Evolutionary conservation across 495 filamentous ascomycete species (phyloP).

Genomic region (Daldinia caldariorum): DNA sequence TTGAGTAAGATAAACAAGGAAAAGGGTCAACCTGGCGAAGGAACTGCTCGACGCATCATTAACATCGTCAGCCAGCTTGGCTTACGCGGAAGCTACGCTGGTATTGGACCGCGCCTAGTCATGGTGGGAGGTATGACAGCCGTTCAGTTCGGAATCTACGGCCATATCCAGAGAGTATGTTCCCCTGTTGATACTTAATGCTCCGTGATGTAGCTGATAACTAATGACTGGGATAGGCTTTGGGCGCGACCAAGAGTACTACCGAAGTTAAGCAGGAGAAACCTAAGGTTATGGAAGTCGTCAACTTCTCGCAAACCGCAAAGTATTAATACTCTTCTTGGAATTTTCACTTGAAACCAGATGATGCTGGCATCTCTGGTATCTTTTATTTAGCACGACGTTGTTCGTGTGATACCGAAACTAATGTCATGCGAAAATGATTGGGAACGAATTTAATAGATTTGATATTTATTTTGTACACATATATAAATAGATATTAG

Average conservation of each 20-base stretch:
- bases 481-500: slow-evolving; percentile 15
- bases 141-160: slow-evolving; percentile 87
- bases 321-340: slow-evolving; percentile 24
- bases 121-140: slow-evolving; percentile 79
- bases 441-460: slow-evolving; percentile 19
- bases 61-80: slow-evolving; percentile 85
- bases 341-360: slow-evolving; percentile 3
- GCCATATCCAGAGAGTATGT: slow-evolving; percentile 69
- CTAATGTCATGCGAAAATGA: slow-evolving; percentile 3
- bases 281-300: slow-evolving; percentile 21
- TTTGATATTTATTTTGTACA: slow-evolving; percentile 21
- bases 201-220: background rate
- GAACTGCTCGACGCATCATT: slow-evolving; percentile 75
- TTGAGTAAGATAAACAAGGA: slow-evolving; percentile 94
- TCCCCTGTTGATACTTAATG: background rate
- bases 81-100: slow-evolving; percentile 75
- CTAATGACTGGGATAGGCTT: slow-evolving; percentile 36
- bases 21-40: slow-evolving; percentile 79
- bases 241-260: slow-evolving; percentile 41
- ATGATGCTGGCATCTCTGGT: slow-evolving; percentile 18
- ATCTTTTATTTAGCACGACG: slow-evolving; percentile 17
- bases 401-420: slow-evolving; percentile 13
- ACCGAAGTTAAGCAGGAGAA: slow-evolving; percentile 29
- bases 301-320: slow-evolving; percentile 22
- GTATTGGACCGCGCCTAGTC: slow-evolving; percentile 80